Evolutionary conservation across 306 rosid genomes (phyloP).

Genomic region (Abrus precatorius): DNA sequence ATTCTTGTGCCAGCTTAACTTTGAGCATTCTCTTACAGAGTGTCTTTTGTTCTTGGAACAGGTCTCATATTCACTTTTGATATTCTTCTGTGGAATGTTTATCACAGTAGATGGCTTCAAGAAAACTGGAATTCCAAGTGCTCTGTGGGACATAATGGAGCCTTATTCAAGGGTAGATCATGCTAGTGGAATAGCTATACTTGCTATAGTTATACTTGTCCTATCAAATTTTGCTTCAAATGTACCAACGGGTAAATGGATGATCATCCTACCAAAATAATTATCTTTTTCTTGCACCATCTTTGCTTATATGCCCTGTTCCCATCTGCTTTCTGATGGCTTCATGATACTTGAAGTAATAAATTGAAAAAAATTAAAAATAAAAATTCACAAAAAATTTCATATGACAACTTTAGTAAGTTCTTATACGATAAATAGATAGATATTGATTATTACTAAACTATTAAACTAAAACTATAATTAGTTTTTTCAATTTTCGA

Average conservation of each 20-base stretch:
- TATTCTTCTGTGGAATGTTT: slow-evolving; percentile 97
- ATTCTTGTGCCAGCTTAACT: slow-evolving; percentile 12
- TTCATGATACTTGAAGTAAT: neutral
- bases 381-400: too few species aligned
- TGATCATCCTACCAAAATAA: neutral
- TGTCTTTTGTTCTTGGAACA: slow-evolving; percentile 45
- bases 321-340: neutral
- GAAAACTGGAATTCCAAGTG: slow-evolving; percentile 87
- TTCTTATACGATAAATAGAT: too few species aligned
- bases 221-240: slow-evolving; percentile 93
- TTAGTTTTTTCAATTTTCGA: too few species aligned
- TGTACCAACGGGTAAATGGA: slow-evolving; percentile 84
- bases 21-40: slow-evolving; percentile 28
- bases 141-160: slow-evolving; percentile 82
- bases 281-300: neutral
- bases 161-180: slow-evolving; percentile 72
- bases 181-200: slow-evolving; percentile 65
- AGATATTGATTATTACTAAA: too few species aligned
- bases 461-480: too few species aligned
- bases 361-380: too few species aligned
- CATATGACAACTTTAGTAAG: too few species aligned
- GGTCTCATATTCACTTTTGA: slow-evolving; percentile 90
- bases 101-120: slow-evolving; percentile 90
- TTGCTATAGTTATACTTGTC: slow-evolving; percentile 72
- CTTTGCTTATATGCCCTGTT: neutral